Conservation (phyloP, 2,329 filamentous ascomycete species). For the Xylariomycetidae sp. region DNA sequence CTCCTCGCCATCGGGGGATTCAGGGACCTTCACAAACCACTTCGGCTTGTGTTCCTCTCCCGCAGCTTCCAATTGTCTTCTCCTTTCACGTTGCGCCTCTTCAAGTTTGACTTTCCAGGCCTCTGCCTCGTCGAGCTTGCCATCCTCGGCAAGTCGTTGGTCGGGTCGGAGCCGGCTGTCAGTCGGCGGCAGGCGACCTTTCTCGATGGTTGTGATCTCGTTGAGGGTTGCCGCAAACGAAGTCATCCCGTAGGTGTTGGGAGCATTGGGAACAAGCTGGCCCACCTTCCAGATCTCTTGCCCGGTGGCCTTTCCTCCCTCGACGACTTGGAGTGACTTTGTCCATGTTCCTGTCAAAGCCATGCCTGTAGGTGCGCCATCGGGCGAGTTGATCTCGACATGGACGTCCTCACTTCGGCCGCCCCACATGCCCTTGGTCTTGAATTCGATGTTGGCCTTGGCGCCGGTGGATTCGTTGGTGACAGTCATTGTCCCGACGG, state of each 20-base stretch:
- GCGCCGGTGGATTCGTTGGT: conserved; percentile 77
- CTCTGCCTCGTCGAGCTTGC: conserved; percentile 79
- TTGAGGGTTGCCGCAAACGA: conserved; percentile 81
- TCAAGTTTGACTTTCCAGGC: conserved; percentile 76
- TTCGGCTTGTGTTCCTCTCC: conserved; percentile 67
- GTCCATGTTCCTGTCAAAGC: conserved; percentile 85
- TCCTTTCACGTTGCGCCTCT: conserved; percentile 71
- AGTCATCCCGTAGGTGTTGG: conserved; percentile 82
- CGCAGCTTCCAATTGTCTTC: conserved; percentile 67
- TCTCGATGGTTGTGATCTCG: conserved; percentile 76
- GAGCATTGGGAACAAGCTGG: conserved; percentile 68
- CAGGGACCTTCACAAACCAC: conserved; percentile 77
- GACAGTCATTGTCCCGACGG: conserved; percentile 83
- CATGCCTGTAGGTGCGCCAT: conserved; percentile 59
- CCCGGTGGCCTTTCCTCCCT: conserved; percentile 49
- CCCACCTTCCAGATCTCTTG: conserved; percentile 76
- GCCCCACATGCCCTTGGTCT: conserved; percentile 93
- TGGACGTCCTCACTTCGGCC: conserved; percentile 86
- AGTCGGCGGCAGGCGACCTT: conserved; percentile 67
- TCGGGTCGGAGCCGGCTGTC: conserved; percentile 82
- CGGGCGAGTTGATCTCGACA: conserved; percentile 63
- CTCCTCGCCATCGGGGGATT: conserved; percentile 54
- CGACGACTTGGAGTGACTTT: conserved; percentile 58
- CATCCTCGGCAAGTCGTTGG: conserved; percentile 76
- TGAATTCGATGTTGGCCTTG: conserved; percentile 84